phyloP scores from a whole-genome alignment of 2,329 filamentous ascomycete genomes.

The Ophiostoma ulmi region DNA sequence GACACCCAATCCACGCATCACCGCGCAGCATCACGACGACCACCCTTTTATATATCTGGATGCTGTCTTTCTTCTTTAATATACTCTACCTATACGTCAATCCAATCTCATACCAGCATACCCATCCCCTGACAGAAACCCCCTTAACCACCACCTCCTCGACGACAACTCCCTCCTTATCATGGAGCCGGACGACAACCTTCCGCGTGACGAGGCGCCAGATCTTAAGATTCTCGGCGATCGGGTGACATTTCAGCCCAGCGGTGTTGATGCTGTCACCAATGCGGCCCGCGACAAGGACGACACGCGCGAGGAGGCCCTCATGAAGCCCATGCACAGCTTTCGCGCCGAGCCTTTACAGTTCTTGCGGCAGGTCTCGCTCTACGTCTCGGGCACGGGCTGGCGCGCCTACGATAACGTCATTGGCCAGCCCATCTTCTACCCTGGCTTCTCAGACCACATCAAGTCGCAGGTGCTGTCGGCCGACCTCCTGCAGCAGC shows the following conservation, averaged over 20 bases:
- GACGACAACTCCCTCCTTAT: background rate
- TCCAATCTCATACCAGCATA: background rate
- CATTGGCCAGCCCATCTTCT: conserved; percentile 90
- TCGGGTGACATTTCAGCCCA: conserved; percentile 68
- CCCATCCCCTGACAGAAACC: background rate
- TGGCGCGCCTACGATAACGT: conserved; percentile 92
- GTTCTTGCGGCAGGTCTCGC: conserved; percentile 88
- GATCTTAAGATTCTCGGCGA: conserved; percentile 73
- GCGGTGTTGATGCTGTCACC: conserved; percentile 51
- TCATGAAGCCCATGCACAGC: conserved; percentile 78
- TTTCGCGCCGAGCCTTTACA: conserved; percentile 68
- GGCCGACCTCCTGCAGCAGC: conserved; percentile 66
- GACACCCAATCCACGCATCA: background rate
- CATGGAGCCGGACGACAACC: conserved; percentile 35
- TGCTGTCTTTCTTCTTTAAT: too few species aligned
- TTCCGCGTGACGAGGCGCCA: conserved; percentile 54
- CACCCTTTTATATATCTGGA: too few species aligned
- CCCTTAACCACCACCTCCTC: background rate
- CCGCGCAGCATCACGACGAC: background rate
- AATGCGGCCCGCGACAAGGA: conserved; percentile 39
- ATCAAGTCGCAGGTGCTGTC: conserved; percentile 76
- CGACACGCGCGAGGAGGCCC: conserved; percentile 59
- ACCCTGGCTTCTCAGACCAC: conserved; percentile 82
- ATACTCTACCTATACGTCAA: too few species aligned
- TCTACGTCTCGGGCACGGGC: conserved; percentile 87